Base-by-base conservation (phyloP, 73 alveolate genomes). In the Uronychia setigera region DNA sequence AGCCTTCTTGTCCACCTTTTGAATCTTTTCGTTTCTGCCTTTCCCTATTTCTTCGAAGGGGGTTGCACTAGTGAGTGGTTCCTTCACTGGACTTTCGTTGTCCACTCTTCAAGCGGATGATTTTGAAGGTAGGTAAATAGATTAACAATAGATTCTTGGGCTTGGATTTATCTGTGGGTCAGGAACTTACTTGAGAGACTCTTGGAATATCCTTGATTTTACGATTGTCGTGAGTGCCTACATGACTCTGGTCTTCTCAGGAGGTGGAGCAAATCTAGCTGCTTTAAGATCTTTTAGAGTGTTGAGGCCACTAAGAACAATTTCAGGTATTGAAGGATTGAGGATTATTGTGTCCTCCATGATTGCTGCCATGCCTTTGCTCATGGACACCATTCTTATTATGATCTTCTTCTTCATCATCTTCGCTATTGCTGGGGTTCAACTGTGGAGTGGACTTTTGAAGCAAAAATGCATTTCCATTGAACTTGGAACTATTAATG, bases 241-340 rank as follows among this genome's bases (percentile, higher is more conserved):
- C 74, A n/a, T 96, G 27, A 90, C 95, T 1, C 76, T 89, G 76
- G n/a, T 90, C 31, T 60, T 92, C 35, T 30, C 60, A 58, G 92
- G 93, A 5, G 87, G 93, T 11, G 88, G 85, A 1, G 92, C 88
- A 0, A 86, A 93, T 34, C 80, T 97, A 26, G 91, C 96, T 26
- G 99, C 97, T 1, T 91, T 98, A 57, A 85, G 99, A 82, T 94
- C 98, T 26, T 93, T 98, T 82, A 93, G 99, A 91, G 99, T 97
- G 34, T 80, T 98, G 31, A 93, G 99, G 67, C 99, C 99, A 34
- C 88, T 98, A 60, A 97, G 98, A 94, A 97, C 99, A 27, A 98
- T 98, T 79, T 95, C 98, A 30, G 91, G 98, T 34, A 91, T 98
- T 35, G 93, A 98, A 91, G 99, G 99, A 34, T 84, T 98, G 82